These are phyloP conservation scores for Metarhizium guizhouense DNA, from an alignment of 2,329 filamentous ascomycete genomes.

Conservation along the genomic window DNA sequence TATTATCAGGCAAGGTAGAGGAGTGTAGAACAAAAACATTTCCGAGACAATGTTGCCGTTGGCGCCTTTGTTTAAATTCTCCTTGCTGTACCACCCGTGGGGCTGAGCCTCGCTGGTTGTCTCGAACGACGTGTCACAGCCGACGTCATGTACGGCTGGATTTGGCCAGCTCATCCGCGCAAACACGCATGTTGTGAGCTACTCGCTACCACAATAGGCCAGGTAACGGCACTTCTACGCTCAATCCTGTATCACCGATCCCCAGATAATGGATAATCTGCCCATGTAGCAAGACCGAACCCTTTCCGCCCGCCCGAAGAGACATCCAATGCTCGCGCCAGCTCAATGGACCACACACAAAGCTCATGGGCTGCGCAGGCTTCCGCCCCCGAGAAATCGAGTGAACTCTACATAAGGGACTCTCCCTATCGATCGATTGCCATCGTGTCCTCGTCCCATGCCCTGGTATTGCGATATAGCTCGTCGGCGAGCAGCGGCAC, in stretches of 20 bases:
- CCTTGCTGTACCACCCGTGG: no score
- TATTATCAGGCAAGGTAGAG: no score
- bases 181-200: neutral
- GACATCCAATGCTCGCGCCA: conserved; percentile 6
- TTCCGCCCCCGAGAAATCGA: conserved; percentile 49
- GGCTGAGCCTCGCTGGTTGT: no score
- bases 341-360: conserved; percentile 38
- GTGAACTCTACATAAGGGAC: conserved; percentile 78
- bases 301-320: conserved; percentile 6
- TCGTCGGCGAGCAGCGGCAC: conserved; percentile 48
- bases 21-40: no score
- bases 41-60: no score
- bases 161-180: neutral
- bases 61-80: no score
- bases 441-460: conserved; percentile 69
- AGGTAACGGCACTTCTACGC: neutral
- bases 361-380: conserved; percentile 36
- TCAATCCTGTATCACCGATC: neutral
- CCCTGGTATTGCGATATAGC: conserved; percentile 76
- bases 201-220: neutral
- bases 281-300: conserved; percentile 6
- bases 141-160: neutral
- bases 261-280: conserved; percentile 12
- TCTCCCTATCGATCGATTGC: conserved; percentile 81
- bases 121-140: neutral